Evolutionary conservation across 352 stramenopile genomes (phyloP).

Genomic region (Pythium utonaiense): DNA sequence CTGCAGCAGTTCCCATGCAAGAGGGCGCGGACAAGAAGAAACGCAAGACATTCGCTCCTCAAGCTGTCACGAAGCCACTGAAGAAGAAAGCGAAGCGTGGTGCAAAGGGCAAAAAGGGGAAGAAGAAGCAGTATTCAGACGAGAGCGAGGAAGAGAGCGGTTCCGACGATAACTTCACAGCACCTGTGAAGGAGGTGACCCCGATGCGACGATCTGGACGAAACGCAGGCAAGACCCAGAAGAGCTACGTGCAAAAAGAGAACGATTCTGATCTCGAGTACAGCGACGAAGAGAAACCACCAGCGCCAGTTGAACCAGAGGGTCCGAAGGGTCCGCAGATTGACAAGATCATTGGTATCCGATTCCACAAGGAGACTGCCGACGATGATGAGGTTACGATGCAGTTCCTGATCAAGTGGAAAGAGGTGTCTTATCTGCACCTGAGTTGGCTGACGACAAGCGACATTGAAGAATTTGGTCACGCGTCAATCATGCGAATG

Average conservation of each 20-base stretch:
- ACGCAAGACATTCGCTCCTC: constrained; percentile 65
- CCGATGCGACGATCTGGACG: constrained; percentile 74
- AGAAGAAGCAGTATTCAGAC: constrained; percentile 65
- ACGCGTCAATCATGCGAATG: constrained; percentile 79
- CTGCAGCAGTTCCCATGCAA: constrained; percentile 56
- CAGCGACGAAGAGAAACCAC: constrained; percentile 64
- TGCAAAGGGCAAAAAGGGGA: constrained; percentile 58
- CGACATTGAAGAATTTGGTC: constrained; percentile 91
- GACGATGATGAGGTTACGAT: constrained; percentile 73
- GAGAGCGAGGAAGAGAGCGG: constrained; percentile 77
- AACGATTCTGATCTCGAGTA: constrained; percentile 62
- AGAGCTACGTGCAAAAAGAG: constrained; percentile 83
- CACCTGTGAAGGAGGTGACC: constrained; percentile 31
- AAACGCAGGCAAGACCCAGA: constrained; percentile 79
- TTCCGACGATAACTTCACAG: constrained; percentile 51
- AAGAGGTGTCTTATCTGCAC: constrained; percentile 96
- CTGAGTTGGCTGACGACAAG: constrained; percentile 95
- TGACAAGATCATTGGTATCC: constrained; percentile 91
- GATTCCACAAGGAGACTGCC: constrained; percentile 57
- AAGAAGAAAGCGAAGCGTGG: constrained; percentile 66
- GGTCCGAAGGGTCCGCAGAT: constrained; percentile 81
- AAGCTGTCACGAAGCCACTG: constrained; percentile 48
- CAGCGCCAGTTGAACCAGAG: constrained; percentile 35
- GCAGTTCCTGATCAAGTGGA: constrained; percentile 99
- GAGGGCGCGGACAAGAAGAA: constrained; percentile 61